Conservation (phyloP, 495 filamentous ascomycete genomes). For the Peziza echinospora region DNA sequence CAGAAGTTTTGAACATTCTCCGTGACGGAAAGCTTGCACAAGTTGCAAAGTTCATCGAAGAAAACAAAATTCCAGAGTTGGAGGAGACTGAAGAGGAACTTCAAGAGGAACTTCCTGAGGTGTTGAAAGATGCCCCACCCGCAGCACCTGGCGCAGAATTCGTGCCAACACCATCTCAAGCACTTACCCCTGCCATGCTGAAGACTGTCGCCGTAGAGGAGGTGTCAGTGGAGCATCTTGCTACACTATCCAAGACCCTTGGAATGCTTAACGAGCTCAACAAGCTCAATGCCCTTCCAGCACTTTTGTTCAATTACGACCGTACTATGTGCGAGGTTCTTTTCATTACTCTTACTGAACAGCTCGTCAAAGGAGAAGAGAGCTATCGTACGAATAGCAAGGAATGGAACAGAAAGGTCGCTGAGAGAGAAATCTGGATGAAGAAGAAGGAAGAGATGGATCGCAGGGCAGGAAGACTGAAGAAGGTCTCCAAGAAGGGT, state of each 20-base stretch:
- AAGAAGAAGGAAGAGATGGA: constrained; percentile 21
- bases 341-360: constrained; percentile 24
- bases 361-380: constrained; percentile 32
- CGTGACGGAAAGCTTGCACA: not conserved
- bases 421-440: constrained; percentile 29
- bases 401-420: constrained; percentile 37
- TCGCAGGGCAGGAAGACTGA: constrained; percentile 4
- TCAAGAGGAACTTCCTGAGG: not conserved
- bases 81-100: not conserved
- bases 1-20: not conserved
- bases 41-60: constrained; percentile 25
- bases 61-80: constrained; percentile 3
- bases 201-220: no score
- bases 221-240: no score
- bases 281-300: constrained; percentile 41
- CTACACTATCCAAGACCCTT: no score
- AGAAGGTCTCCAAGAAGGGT: constrained; percentile 21
- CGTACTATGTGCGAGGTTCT: constrained; percentile 39
- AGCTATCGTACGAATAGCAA: constrained; percentile 32
- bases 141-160: not conserved
- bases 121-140: not conserved
- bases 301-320: constrained; percentile 59
- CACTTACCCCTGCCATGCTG: no score
- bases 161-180: not conserved
- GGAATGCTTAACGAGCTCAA: constrained; percentile 41